phyloP scores from a whole-genome alignment of 768 basidiomycete genomes.

The Strobilomyces dryophilus region DNA sequence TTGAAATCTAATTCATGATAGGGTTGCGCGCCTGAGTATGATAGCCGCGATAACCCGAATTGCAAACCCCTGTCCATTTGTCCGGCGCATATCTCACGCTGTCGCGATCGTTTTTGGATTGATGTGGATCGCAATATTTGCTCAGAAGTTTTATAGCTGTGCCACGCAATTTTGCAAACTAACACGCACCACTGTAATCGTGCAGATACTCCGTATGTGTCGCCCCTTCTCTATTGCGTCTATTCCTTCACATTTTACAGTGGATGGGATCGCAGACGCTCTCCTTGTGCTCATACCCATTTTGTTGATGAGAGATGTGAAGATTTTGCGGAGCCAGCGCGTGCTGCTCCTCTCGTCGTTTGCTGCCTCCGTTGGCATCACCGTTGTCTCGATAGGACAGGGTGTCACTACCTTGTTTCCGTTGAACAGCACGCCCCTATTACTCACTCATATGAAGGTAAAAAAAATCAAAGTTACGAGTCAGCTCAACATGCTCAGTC shows the following conservation, averaged over 20 bases:
- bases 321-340: conserved; percentile 8
- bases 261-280: conserved; percentile 19
- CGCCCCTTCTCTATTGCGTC: background rate
- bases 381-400: conserved; percentile 14
- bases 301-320: conserved; percentile 10
- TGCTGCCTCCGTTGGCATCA: conserved; percentile 19
- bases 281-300: conserved; percentile 14
- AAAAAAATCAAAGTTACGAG: background rate
- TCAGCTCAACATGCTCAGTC: background rate
- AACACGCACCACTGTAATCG: background rate
- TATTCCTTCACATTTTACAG: conserved; percentile 2
- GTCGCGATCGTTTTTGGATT: conserved; percentile 7
- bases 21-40: conserved; percentile 19
- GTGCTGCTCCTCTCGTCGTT: conserved; percentile 20
- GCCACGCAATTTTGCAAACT: background rate
- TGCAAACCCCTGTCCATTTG: background rate
- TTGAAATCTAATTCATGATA: background rate
- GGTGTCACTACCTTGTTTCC: conserved; percentile 6
- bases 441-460: conserved; percentile 21
- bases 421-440: background rate
- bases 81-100: background rate
- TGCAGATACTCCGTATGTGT: conserved; percentile 14
- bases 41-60: conserved; percentile 8
- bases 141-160: conserved; percentile 6
- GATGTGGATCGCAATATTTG: conserved; percentile 11